Conservation (phyloP, 495 filamentous ascomycete genomes). For the Aspergillus biplanus region DNA sequence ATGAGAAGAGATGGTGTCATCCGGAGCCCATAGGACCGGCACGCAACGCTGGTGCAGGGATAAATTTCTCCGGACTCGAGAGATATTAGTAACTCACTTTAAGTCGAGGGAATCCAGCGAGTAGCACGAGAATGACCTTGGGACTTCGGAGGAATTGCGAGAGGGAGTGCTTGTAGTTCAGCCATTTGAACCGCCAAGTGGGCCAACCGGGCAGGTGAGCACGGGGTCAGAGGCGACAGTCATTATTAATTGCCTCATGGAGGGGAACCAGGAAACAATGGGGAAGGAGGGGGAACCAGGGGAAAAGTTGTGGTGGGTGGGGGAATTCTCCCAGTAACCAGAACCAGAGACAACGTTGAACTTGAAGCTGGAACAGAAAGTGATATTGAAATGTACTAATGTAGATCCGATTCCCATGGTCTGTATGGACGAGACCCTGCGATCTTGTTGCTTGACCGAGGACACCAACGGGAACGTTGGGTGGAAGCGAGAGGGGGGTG, state of each 20-base stretch:
- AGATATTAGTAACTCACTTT: conserved; percentile 16
- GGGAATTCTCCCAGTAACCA: no score
- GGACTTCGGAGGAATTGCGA: conserved; percentile 14
- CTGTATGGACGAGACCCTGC: conserved; percentile 10
- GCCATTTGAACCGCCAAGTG: conserved; percentile 17
- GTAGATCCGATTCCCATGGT: neutral
- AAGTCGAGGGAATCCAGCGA: neutral
- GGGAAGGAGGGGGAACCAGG: neutral
- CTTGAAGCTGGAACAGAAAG: no score
- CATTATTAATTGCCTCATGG: neutral
- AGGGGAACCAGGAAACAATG: neutral
- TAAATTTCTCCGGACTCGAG: neutral
- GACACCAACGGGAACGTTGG: conserved; percentile 31
- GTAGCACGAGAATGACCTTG: neutral
- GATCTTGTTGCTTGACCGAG: conserved; percentile 7
- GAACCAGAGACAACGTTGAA: no score
- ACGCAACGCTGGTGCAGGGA: conserved; percentile 1
- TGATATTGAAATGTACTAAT: no score
- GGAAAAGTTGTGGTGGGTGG: no score
- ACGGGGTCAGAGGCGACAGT: conserved; percentile 17
- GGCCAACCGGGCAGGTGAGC: conserved; percentile 24
- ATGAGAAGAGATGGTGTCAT: conserved; percentile 15
- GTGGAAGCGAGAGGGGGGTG: conserved; percentile 39
- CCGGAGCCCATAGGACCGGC: neutral
- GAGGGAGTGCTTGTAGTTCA: neutral